A percentile compares a stretch with the other conserved stretches of the same genome.
These are phyloP conservation scores for Canavalia ensiformis DNA, from an alignment of 306 rosid genomes.

Conservation along the genomic window DNA sequence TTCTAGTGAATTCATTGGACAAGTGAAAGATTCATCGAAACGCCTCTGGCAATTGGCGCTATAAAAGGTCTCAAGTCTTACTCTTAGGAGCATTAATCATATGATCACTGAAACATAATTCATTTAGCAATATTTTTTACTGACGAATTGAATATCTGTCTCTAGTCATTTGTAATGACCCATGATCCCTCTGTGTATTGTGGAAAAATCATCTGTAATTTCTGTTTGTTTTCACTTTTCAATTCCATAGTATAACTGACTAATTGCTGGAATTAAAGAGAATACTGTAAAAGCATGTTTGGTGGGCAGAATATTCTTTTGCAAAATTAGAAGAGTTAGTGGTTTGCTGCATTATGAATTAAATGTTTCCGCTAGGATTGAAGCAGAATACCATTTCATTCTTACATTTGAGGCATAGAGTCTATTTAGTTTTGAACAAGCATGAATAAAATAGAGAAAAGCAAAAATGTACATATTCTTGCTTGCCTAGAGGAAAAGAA, in stretches of 20 bases:
- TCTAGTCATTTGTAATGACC: not conserved
- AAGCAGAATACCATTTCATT: slow-evolving; percentile 16
- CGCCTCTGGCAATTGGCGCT: not conserved
- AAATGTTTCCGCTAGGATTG: not conserved
- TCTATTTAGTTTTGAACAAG: not conserved
- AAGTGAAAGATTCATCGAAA: slow-evolving; percentile 7
- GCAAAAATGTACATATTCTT: not conserved
- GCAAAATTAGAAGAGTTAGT: slow-evolving; percentile 23
- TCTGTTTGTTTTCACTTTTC: slow-evolving; percentile 13
- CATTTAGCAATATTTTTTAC: not conserved
- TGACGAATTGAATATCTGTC: not conserved
- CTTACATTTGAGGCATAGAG: not conserved
- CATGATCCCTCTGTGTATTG: not conserved
- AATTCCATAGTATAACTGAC: slow-evolving; percentile 10
- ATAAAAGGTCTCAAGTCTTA: not conserved
- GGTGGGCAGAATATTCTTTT: not conserved
- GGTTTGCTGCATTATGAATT: slow-evolving; percentile 18
- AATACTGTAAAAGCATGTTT: slow-evolving; percentile 8
- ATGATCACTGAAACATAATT: not conserved
- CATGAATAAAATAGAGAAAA: not conserved
- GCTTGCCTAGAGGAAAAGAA: not conserved
- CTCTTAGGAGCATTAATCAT: not conserved
- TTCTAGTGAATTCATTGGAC: slow-evolving; percentile 21
- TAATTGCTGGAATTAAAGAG: not conserved
- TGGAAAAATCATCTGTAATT: not conserved